Base-by-base conservation (phyloP, 2,329 filamentous ascomycete genomes). In the Nemania sp. region DNA sequence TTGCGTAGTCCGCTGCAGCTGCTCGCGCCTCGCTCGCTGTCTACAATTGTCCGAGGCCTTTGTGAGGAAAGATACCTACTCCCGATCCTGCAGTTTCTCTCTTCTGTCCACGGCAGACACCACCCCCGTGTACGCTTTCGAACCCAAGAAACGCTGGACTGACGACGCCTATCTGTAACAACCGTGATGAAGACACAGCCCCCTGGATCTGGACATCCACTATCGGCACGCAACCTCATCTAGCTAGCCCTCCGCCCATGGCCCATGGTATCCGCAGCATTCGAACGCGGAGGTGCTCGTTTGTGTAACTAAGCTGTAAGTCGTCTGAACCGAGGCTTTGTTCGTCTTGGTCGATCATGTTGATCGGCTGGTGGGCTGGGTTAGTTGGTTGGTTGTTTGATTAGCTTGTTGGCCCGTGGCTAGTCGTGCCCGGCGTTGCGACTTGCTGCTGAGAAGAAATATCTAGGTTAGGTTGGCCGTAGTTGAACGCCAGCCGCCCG, bases 161-260 rank as follows among this genome's bases (percentile, higher is more conserved):
- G 10, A 43, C 2, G 18, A 43, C n/a, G 12, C 40, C 18, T 46
- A 32, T 13, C 32, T 34, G 15, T 45, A 32, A 37, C 29, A 46
- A 39, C 39, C n/a, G 18, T 29, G 17, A 45, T 50, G 13, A 37
- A 40, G 32, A 35, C 4, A 13, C 34, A 35, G 5, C 20, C 37
- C 42, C 37, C 50, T 54, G 29, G 15, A 32, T 55, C n/a, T 45
- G 47, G 34, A 53, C 46, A 9, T 29, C 29, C 35, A 54, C 12
- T 47, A 45, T 35, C 50, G 25, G 32, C 52, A 55, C 40, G 20
- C 49, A n/a, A 32, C 32, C 39, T 42, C 15, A 47, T 40, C 42
- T 6, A 15, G 32, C 52, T 52, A 47, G 21, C 46, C 17, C 34
- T 47, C 39, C 13, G 39, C 34, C 35, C 12, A 18, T 7, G 7